A percentile compares a stretch with the other conserved stretches of the same genome.
Evolutionary conservation across 164 flowering plant species (phyloP).

Genomic region (Sextonia rubra): DNA sequence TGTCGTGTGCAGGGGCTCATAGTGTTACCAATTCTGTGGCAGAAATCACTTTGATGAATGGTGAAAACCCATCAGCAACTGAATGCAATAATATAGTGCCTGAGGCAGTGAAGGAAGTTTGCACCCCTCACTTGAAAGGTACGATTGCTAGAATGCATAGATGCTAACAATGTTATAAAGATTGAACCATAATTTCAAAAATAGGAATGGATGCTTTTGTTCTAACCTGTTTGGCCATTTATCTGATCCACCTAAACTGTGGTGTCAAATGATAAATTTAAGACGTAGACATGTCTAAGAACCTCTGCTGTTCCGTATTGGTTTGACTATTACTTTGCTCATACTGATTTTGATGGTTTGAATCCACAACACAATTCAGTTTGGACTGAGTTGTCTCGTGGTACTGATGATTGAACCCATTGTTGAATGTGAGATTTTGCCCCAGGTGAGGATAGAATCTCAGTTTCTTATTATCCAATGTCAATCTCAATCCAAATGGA

Average conservation of each 20-base stretch:
- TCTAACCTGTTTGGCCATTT: neutral
- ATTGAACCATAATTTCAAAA: neutral
- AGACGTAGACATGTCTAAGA: too few species aligned
- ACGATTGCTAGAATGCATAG: neutral
- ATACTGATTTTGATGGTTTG: neutral
- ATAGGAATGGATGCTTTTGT: neutral
- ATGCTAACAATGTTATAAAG: neutral
- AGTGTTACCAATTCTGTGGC: conserved; percentile 19
- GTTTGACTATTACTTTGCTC: neutral
- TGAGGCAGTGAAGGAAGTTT: conserved; percentile 25
- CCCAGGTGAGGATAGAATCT: too few species aligned
- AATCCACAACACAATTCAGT: neutral
- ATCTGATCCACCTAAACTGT: neutral
- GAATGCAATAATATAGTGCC: conserved; percentile 20
- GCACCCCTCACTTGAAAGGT: conserved; percentile 27
- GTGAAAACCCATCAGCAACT: conserved; percentile 19
- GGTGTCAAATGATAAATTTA: neutral
- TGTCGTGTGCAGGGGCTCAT: conserved; percentile 20
- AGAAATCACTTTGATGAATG: conserved; percentile 21
- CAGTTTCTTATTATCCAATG: too few species aligned
- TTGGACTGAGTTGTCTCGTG: neutral
- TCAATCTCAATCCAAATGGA: too few species aligned
- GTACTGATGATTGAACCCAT: too few species aligned
- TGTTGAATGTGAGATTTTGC: too few species aligned
- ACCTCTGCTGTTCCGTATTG: neutral